These are phyloP conservation scores for Gaillardinia entomophila DNA, from an alignment of 805 yeast species.

Conservation along the genomic window DNA sequence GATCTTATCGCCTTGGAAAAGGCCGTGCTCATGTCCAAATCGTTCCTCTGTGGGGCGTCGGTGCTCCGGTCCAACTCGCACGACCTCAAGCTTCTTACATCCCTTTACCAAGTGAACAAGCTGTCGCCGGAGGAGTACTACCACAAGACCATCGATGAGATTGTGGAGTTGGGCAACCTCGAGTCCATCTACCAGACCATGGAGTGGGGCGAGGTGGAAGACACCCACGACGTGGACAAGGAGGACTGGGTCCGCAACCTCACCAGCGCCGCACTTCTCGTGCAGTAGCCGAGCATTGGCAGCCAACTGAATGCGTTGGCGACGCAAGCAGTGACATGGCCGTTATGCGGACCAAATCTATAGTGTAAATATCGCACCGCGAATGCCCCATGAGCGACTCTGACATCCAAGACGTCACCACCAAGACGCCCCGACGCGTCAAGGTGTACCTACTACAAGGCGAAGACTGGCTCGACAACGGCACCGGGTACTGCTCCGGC, in stretches of 20 bases:
- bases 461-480: slow-evolving; percentile 86
- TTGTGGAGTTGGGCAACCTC: slow-evolving; percentile 71
- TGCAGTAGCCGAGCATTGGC: too few relatives aligned
- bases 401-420: too few relatives aligned
- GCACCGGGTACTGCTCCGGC: slow-evolving; percentile 88
- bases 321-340: too few relatives aligned
- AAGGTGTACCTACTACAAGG: slow-evolving; percentile 82
- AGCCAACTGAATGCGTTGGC: too few relatives aligned
- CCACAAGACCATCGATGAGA: slow-evolving; percentile 54
- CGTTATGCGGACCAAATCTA: too few relatives aligned
- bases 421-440: slow-evolving; percentile 60
- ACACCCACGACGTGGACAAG: slow-evolving; percentile 95
- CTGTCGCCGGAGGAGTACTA: slow-evolving; percentile 21
- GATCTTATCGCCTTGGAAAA: slow-evolving; percentile 85
- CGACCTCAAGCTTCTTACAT: slow-evolving; percentile 11
- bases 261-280: slow-evolving; percentile 61
- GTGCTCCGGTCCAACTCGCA: slow-evolving; percentile 46
- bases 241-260: slow-evolving; percentile 82
- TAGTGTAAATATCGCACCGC: too few relatives aligned
- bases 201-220: slow-evolving; percentile 98
- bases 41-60: slow-evolving; percentile 76
- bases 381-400: too few relatives aligned
- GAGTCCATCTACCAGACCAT: slow-evolving; percentile 83
- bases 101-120: slow-evolving; percentile 32
- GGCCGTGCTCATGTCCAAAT: slow-evolving; percentile 80